Percentiles rank a stretch among this genome's conserved stretches.
Evolutionary conservation across 257 asterid genomes (phyloP).

Genomic region (Solanum arcanum): DNA sequence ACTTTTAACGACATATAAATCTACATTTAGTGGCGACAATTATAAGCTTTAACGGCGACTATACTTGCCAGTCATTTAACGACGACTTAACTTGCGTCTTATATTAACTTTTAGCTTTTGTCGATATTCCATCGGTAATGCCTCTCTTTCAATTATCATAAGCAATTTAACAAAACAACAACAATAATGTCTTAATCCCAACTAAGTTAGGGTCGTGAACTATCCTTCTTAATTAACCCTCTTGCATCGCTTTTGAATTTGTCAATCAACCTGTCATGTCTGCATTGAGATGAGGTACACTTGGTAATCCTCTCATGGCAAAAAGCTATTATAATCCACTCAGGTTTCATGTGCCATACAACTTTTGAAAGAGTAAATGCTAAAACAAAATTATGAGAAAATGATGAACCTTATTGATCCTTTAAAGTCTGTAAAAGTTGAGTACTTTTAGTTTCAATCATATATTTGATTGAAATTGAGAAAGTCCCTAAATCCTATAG

Average conservation of each 20-base stretch:
- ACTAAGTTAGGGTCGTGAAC: neutral
- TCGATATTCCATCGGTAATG: no score
- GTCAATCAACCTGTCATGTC: neutral
- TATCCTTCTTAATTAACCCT: neutral
- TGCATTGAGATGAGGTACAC: neutral
- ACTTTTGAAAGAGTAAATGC: neutral
- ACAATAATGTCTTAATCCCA: neutral
- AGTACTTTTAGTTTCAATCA: neutral
- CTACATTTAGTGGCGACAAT: neutral
- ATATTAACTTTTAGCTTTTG: neutral
- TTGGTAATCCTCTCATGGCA: neutral
- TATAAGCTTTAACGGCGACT: no score
- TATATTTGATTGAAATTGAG: neutral
- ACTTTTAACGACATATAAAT: no score
- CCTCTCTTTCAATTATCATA: neutral
- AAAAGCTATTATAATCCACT: neutral
- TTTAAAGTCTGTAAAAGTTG: neutral
- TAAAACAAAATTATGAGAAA: neutral
- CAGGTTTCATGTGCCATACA: neutral
- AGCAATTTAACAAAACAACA: neutral
- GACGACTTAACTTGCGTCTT: neutral
- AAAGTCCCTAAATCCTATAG: neutral
- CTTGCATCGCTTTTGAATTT: neutral
- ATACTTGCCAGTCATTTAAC: neutral
- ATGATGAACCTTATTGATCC: neutral